Evolutionary conservation across 306 rosid species (phyloP).

Genomic region (Benincasa hispida): DNA sequence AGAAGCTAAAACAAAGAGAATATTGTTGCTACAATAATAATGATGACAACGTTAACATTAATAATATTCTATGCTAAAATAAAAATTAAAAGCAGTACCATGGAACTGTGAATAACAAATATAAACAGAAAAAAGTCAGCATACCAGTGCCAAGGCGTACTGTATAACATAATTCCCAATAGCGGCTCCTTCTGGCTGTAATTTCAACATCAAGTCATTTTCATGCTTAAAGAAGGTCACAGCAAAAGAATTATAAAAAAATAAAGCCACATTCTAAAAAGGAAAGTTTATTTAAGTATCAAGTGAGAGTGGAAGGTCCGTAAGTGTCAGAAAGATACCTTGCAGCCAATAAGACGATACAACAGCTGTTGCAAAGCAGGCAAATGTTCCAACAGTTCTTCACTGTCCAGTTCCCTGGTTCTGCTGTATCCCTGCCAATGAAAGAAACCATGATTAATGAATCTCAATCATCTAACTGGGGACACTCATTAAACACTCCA

Average conservation of each 20-base stretch:
- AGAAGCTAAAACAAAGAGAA: background rate
- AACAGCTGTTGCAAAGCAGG: constrained; percentile 93
- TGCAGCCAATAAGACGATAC: constrained; percentile 83
- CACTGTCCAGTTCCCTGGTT: constrained; percentile 93
- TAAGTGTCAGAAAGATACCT: constrained; percentile 30
- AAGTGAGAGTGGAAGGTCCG: constrained; percentile 7
- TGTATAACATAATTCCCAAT: constrained; percentile 78
- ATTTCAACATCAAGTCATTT: constrained; percentile 18
- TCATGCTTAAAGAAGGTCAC: background rate
- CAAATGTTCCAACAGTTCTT: constrained; percentile 84
- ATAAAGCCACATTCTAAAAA: background rate
- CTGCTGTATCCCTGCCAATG: constrained; percentile 74
- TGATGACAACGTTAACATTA: background rate
- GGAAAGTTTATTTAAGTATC: background rate
- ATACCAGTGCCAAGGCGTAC: constrained; percentile 95
- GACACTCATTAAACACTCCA: background rate
- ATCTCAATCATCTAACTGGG: background rate
- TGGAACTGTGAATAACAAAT: background rate
- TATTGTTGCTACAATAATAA: background rate
- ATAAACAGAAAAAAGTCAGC: constrained; percentile 9
- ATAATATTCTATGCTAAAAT: background rate
- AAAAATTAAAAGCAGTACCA: background rate
- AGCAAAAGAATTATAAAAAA: background rate
- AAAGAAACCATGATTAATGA: constrained; percentile 11
- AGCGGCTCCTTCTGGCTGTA: constrained; percentile 99